Base-by-base conservation (phyloP, 805 yeast genomes). In the Ogataea chonburiensis region DNA sequence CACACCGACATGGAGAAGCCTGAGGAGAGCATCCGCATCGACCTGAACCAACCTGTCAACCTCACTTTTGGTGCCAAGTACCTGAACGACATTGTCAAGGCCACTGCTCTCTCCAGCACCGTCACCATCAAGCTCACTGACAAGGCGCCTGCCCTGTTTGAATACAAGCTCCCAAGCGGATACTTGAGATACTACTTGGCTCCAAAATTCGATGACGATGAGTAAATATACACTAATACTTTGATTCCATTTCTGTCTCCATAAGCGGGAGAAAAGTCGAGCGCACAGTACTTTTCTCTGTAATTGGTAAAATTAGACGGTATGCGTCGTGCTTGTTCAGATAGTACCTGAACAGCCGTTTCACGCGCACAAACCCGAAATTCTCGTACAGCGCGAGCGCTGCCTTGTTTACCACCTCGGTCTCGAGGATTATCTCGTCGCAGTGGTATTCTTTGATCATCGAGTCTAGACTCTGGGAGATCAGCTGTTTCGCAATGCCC, bases 141-240 rank as follows among this genome's bases (percentile, higher is more conserved):
- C 55, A 87, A 85, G 59, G 81, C 93, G 11, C 98, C 98, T 21
- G 95, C 97, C 26, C 69, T 88, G 61, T 87, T 93, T 58, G 97
- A 91, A 68, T 93, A 82, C 68, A 83, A 82, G 64, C 71, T 93
- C 58, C 81, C 87, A 45, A 84, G 91, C 63, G 98, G 98, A 37
- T 86, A 86, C 66, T 71, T 93, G 62, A 82, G 96, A 62, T 93
- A 85, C 77, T 93, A 86, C 76, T 75, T 93, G 63, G 98, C 98
- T 52, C 98, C 98, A 42, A 91, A 93, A 74, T 87, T 93, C 61
- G 96, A 85, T 49, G 98, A 89, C 47, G 95, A 86, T 47, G 93
- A 85, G 48, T 77, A 67, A 24, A 24, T 20, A 32, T 19, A 11
- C 18, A 17, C 28, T 31, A 55, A 38, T 56, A 59, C 31, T 43